Percentiles rank a stretch among this genome's conserved stretches.
Evolutionary conservation across 768 basidiomycete species (phyloP).

Genomic region (Pleurotus salmoneostramineus): DNA sequence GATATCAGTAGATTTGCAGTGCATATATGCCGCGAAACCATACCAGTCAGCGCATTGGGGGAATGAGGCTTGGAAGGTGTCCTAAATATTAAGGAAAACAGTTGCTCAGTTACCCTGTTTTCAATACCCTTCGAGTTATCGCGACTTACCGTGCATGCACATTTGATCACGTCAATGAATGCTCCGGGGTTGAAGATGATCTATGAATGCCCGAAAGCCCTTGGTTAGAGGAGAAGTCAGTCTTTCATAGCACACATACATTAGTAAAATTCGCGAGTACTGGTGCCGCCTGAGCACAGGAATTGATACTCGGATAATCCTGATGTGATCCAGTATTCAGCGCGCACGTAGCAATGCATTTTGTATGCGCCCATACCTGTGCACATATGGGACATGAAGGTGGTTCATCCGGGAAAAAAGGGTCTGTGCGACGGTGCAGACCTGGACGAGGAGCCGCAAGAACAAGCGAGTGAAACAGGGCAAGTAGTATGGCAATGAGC

Average conservation of each 20-base stretch:
- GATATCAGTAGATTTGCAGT: not conserved
- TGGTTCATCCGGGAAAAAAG: conserved; percentile 49
- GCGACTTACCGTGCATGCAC: conserved; percentile 41
- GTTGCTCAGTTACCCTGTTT: conserved; percentile 23
- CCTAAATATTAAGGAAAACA: conserved; percentile 3
- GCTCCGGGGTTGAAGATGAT: conserved; percentile 62
- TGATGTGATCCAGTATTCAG: conserved; percentile 11
- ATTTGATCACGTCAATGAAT: conserved; percentile 60
- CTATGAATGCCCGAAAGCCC: conserved; percentile 21
- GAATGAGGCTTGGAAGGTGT: conserved; percentile 39
- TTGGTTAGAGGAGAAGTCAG: not conserved
- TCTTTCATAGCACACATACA: conserved; percentile 25
- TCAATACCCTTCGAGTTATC: conserved; percentile 30
- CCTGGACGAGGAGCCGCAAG: conserved; percentile 1
- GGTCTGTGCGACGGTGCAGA: conserved; percentile 18
- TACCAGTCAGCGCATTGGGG: conserved; percentile 72
- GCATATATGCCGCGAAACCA: conserved; percentile 10
- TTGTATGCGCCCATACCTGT: conserved; percentile 25
- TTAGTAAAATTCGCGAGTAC: conserved; percentile 53
- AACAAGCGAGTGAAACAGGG: not conserved
- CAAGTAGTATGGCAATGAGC: not conserved
- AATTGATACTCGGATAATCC: conserved; percentile 50
- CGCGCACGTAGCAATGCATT: not conserved
- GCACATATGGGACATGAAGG: conserved; percentile 59
- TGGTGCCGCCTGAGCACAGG: conserved; percentile 54